Percentiles rank a stretch among this genome's conserved stretches.
phyloP scores from a whole-genome alignment of 1,284 basidiomycete species.

The Coniophora puteana region DNA sequence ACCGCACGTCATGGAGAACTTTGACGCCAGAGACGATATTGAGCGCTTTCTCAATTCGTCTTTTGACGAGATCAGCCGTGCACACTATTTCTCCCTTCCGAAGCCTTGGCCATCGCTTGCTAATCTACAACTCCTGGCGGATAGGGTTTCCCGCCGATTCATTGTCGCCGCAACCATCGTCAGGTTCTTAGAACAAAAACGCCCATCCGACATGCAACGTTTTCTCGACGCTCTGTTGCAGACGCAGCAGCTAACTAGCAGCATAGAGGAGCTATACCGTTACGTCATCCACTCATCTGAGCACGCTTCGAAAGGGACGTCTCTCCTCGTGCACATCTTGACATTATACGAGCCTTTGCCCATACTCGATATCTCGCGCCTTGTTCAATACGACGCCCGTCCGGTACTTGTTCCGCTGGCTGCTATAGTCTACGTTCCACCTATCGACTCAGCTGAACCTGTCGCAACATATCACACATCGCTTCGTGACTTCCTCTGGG shows the following conservation, averaged over 20 bases:
- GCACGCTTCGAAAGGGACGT: not conserved
- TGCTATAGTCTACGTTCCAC: not conserved
- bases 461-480: not conserved
- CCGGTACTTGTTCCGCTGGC: not conserved
- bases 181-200: no score
- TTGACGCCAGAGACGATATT: not conserved
- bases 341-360: not conserved
- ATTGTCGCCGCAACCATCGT: not conserved
- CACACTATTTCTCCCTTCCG: not conserved
- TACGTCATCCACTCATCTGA: not conserved
- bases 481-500: not conserved
- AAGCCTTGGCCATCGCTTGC: not conserved
- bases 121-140: not conserved
- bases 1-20: no score
- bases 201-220: no score
- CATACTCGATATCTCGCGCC: not conserved
- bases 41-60: not conserved
- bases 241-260: no score
- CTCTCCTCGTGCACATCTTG: not conserved
- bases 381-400: not conserved
- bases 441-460: no score
- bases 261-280: not conserved
- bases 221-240: no score
- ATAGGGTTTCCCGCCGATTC: not conserved
- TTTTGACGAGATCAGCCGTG: not conserved